These are phyloP conservation scores for Termitomyces sp. DNA, from an alignment of 768 basidiomycete species.

Conservation along the genomic window DNA sequence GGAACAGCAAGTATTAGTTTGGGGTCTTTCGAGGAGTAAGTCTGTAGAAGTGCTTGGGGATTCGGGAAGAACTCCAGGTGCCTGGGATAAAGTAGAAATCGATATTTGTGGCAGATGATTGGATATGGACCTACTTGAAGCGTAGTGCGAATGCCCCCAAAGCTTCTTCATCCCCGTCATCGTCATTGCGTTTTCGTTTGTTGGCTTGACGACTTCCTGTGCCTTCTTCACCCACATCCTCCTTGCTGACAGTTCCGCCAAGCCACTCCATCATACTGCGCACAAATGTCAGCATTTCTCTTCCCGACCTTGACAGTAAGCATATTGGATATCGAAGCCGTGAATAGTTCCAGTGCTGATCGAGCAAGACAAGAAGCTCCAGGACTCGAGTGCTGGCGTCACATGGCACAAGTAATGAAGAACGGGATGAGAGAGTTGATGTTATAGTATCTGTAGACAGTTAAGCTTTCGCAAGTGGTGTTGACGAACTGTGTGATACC, in stretches of 20 bases:
- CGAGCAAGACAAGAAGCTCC: constrained; percentile 91
- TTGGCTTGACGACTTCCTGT: constrained; percentile 47
- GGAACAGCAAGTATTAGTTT: constrained; percentile 95
- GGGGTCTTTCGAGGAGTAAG: constrained; percentile 81
- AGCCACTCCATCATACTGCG: constrained; percentile 99
- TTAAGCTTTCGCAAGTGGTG: constrained; percentile 3
- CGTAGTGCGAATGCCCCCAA: constrained; percentile 81
- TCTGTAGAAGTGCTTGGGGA: constrained; percentile 72
- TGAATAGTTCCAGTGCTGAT: constrained; percentile 96
- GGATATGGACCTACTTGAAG: constrained; percentile 59
- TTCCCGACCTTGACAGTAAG: constrained; percentile 84
- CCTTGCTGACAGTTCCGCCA: constrained; percentile 90
- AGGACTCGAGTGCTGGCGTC: constrained; percentile 94
- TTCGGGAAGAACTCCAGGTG: constrained; percentile 90
- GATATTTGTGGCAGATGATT: neutral
- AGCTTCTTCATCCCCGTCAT: constrained; percentile 70
- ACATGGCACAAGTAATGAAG: constrained; percentile 85
- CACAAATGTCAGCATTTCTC: constrained; percentile 92
- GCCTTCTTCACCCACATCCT: constrained; percentile 82
- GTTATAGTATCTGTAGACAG: constrained; percentile 72
- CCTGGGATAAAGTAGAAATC: constrained; percentile 33
- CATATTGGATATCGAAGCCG: constrained; percentile 85
- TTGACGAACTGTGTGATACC: constrained; percentile 35
- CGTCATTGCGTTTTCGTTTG: constrained; percentile 57
- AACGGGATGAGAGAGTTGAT: constrained; percentile 72